A percentile compares a stretch with the other conserved stretches of the same genome.
phyloP scores from a whole-genome alignment of 2,329 filamentous ascomycete genomes.

The Setomelanomma holmii region DNA sequence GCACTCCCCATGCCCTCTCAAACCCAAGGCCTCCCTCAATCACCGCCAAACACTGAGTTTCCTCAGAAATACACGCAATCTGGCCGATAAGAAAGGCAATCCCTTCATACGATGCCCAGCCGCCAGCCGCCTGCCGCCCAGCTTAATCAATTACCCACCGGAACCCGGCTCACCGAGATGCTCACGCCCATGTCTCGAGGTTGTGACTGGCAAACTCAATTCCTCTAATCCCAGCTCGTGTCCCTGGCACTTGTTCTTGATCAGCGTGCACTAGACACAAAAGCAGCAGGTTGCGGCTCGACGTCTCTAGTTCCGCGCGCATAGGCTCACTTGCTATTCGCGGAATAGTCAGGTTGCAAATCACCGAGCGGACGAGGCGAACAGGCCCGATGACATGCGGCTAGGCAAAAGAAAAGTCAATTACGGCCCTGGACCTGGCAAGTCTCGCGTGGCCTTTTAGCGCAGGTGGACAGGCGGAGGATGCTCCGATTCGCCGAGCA shows the following conservation, averaged over 20 bases:
- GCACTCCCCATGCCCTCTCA: neutral
- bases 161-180: neutral
- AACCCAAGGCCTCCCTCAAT: neutral
- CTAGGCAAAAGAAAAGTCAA: neutral
- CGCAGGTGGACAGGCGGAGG: neutral
- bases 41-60: neutral
- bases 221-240: neutral
- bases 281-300: neutral
- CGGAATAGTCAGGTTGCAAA: neutral
- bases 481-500: slow-evolving; percentile 1
- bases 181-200: neutral
- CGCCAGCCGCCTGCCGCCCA: neutral
- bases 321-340: neutral
- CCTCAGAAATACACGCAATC: neutral
- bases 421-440: too few relatives aligned
- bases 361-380: neutral
- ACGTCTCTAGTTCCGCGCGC: neutral
- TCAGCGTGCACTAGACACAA: neutral
- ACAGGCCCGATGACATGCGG: neutral
- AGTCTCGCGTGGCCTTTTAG: slow-evolving; percentile 2
- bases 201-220: neutral
- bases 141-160: neutral
- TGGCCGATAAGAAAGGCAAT: neutral
- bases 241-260: neutral
- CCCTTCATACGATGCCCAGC: neutral